Conservation (phyloP, 352 stramenopile genomes). For the Pythium volutum region DNA sequence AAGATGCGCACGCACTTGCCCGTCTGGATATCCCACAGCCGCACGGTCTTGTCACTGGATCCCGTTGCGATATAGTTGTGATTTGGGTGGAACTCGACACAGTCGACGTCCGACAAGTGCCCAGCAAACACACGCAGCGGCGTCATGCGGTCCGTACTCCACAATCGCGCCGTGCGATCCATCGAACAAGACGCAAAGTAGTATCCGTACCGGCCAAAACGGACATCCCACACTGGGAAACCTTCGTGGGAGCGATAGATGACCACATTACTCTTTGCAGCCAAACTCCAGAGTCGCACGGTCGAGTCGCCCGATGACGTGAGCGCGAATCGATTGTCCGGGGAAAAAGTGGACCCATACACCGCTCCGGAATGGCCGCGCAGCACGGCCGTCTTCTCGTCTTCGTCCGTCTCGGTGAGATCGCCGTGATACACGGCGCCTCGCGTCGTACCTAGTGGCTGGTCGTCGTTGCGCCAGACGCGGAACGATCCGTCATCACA, state of each 20-base stretch:
- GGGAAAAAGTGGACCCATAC: constrained; percentile 82
- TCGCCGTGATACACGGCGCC: constrained; percentile 57
- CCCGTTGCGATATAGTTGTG: constrained; percentile 94
- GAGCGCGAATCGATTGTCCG: constrained; percentile 83
- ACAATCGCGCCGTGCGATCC: constrained; percentile 92
- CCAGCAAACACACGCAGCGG: constrained; percentile 93
- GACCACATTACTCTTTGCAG: constrained; percentile 69
- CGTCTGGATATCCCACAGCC: constrained; percentile 94
- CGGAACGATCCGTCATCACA: constrained; percentile 75
- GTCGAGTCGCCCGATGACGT: constrained; percentile 79
- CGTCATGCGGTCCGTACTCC: constrained; percentile 90
- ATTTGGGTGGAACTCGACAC: constrained; percentile 94
- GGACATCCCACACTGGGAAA: constrained; percentile 91
- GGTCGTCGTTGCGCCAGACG: constrained; percentile 81
- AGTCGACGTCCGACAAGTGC: constrained; percentile 91
- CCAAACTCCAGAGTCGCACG: constrained; percentile 84
- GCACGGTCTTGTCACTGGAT: constrained; percentile 92
- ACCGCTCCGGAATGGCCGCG: constrained; percentile 79
- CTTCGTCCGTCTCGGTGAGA: constrained; percentile 52
- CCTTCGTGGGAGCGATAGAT: constrained; percentile 71
- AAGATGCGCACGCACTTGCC: constrained; percentile 92
- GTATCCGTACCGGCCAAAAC: constrained; percentile 89
- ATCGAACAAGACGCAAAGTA: constrained; percentile 95
- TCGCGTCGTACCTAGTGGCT: constrained; percentile 63
- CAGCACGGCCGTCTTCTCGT: constrained; percentile 67